These are phyloP conservation scores for Exserohilum turcica DNA, from an alignment of 2,329 filamentous ascomycete genomes.

Conservation along the genomic window DNA sequence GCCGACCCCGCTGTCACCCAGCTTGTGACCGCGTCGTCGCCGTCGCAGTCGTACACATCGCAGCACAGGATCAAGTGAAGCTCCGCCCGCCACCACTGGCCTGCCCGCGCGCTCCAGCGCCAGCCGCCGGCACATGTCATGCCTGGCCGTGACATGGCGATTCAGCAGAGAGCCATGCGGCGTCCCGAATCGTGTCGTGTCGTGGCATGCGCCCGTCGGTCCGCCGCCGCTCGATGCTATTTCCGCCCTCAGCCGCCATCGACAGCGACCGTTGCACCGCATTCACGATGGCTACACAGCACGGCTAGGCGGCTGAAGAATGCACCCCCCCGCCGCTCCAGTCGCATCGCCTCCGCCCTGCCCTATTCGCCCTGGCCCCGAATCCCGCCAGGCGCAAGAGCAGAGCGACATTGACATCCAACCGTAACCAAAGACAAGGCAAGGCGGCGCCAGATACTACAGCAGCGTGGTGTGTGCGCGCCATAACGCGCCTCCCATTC, in stretches of 20 bases:
- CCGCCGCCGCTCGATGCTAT: background rate
- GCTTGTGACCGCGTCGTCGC: too few relatives aligned
- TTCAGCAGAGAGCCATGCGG: background rate
- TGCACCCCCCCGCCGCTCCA: background rate
- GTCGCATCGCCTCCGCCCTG: conserved; percentile 5
- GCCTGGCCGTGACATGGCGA: background rate
- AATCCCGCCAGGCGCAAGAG: conserved; percentile 30
- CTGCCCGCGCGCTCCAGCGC: too few relatives aligned
- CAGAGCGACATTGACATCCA: conserved; percentile 12
- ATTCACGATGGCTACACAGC: conserved; percentile 18
- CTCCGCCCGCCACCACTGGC: too few relatives aligned
- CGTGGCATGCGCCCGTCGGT: background rate
- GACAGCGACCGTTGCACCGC: background rate
- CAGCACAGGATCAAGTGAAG: too few relatives aligned
- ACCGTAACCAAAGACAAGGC: conserved; percentile 1
- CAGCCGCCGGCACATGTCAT: background rate
- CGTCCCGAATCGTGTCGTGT: background rate
- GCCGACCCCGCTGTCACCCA: too few relatives aligned
- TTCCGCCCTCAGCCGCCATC: background rate
- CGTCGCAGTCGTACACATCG: too few relatives aligned
- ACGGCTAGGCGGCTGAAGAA: conserved; percentile 11
- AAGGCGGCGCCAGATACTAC: conserved; percentile 1
- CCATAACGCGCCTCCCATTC: background rate
- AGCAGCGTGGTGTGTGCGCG: background rate
- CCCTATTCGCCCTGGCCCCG: conserved; percentile 7